Evolutionary conservation across 306 rosid species (phyloP), one percentile per base, ranked within the genome.

Genomic region (Citrullus mucosospermus): DNA sequence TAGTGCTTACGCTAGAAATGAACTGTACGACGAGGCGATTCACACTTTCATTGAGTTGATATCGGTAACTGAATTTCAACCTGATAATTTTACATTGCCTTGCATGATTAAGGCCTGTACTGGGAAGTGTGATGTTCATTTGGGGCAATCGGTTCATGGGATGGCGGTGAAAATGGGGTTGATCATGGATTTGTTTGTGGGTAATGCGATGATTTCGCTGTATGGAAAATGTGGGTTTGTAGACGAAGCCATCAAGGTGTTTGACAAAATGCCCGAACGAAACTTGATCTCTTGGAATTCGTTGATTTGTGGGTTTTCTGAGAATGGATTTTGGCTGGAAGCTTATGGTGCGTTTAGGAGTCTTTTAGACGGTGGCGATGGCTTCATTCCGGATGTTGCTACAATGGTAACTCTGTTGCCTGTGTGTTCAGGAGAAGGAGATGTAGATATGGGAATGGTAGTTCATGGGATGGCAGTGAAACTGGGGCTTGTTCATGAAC

Each of bases 211-310:
- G 84, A 53, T 90, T 76, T 84, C 96, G 0, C 78, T 90, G 88
- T 91, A 93, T 38, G 97, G 93, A 6, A 93, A 88, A 73, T 88
- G 82, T 17, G 89, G 88, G 80, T 38, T 70, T 18, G 65, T 90
- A 59, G 84, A 78, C 41, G 87, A 85, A 15, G 91, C 97, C 8
- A 25, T 78, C 67, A 82, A 81, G 80, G 41, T 91, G 91, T 91
- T 91, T 77, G 92, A 86, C 0, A 69, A 39, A 53, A 85, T 91
- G 96, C 88, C 91, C 1, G 79, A 78, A 46, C 88, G 84, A 50
- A 93, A 91, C 77, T 82, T 93, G 85, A 88, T 93, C 60, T 85
- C 98, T 69, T 91, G 97, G 96, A 91, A 93, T 84, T 88, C 97
- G 34, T 83, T 91, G 80, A 79, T 91, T 82, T 65, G 55, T 71